Evolutionary conservation across 306 rosid genomes (phyloP), one percentile per base, ranked within the genome.

Genomic region (Prunus mume): DNA sequence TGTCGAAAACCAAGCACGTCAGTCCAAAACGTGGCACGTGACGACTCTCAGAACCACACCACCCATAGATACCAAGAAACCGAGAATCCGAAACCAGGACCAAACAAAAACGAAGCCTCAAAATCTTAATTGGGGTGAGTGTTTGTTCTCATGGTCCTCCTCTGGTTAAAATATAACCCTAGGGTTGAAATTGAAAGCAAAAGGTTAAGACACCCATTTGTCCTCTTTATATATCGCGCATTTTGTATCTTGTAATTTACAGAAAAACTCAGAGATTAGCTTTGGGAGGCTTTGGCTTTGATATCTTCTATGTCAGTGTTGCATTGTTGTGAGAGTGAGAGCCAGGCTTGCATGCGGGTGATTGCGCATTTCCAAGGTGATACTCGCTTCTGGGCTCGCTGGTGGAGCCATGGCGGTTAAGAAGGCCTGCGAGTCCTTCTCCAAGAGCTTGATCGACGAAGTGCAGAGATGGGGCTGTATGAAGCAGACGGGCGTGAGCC

Each of bases 401-500:
- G 34, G 22, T 32, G 57, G 63, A 76, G 79, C 66, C 69, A 93
- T 90, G 96, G 97, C 96, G 68, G 92, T 80, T 38, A 91, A 79
- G 82, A 93, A 85, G 75, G 90, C 88, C 6, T 76, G 47, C 41
- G 93, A 93, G 65, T 10, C 89, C 9, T 88, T 91, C 45, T 83
- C 96, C 13, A 93, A 90, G 82, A 76, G 81, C 12, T 68, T 93
- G 87, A 68, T 85, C 12, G 93, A 91, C 6, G 98, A 91, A n/a
- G 91, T 91, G 18, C 86, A 88, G 9, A 87, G 68, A 86, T 93
- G 96, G 93, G 98, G 96, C 4, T 82, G 93, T 73, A 38, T 90
- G 91, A 88, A 86, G 84, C 96, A 90, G 80, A 93, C 90, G 1
- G 97, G 97, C 32, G 98, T 93, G 1, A 90, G 93, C 46, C 84